phyloP scores from a whole-genome alignment of 208 protist species.

The Trypanosomatidae sp. region DNA sequence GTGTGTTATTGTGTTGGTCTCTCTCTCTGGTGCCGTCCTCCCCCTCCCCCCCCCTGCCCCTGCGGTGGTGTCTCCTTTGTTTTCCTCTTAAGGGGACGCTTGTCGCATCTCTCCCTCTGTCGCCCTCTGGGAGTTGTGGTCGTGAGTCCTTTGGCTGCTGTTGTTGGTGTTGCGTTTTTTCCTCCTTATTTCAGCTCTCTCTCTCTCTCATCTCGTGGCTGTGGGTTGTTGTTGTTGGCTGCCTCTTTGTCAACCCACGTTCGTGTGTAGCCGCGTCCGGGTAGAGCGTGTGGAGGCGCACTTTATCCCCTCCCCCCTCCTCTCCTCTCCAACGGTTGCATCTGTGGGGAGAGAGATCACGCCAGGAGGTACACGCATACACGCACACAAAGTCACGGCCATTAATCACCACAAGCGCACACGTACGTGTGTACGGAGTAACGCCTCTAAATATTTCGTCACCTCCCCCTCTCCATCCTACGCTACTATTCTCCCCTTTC shows the following conservation, averaged over 20 bases:
- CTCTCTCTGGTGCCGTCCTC: background rate
- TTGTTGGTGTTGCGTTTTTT: background rate
- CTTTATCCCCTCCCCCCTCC: background rate
- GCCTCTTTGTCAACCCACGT: background rate
- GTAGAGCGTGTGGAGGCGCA: background rate
- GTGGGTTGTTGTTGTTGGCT: slow-evolving; percentile 9
- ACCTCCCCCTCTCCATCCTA: background rate
- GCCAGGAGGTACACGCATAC: background rate
- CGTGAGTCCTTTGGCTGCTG: background rate
- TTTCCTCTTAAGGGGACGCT: background rate
- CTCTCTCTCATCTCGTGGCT: slow-evolving; percentile 4
- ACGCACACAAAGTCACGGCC: background rate
- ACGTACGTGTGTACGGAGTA: background rate
- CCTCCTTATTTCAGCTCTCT: background rate
- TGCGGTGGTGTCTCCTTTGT: background rate
- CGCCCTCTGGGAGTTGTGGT: background rate
- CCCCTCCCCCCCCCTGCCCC: background rate
- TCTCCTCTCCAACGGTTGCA: too few species aligned
- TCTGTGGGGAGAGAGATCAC: background rate
- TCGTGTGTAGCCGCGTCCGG: background rate
- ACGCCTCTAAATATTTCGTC: background rate
- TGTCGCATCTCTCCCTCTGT: background rate
- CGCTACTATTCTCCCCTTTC: background rate
- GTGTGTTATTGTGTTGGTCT: background rate
- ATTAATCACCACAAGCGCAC: background rate